Evolutionary conservation across 805 yeast genomes (phyloP), one percentile per base, ranked within the genome.

Genomic region (Danielozyma ontarioensis): DNA sequence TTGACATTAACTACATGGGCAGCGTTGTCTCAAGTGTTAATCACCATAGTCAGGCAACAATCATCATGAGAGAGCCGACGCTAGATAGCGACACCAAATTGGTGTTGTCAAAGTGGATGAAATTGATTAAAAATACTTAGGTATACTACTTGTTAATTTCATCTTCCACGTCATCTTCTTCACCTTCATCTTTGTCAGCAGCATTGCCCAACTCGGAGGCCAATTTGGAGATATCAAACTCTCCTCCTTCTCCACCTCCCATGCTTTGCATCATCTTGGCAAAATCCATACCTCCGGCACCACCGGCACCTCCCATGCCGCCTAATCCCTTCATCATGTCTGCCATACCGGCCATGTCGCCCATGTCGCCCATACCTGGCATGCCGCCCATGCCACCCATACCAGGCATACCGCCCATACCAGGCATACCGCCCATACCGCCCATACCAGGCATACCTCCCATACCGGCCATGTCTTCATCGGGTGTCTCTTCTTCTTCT

Each of bases 401-500:
- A 18, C 57, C 48, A 23, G 54, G 50, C 40, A 33, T 24, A 46
- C 50, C 44, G 12, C 35, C 35, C 36, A 36, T 31, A 7, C 40
- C 45, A 3, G 32, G 44, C 44, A 31, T 50, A 13, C 54, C 57
- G n/a, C 46, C 52, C 29, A 36, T 30, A 26, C 51, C 53, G 17
- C 46, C 49, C 27, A 45, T 42, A n/a, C 34, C 32, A 25, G 44
- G 44, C 44, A 44, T 39, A 44, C 38, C 41, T 37, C 57, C 65
- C 27, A 58, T 68, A 48, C 46, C 51, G 33, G 55, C 47, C 17
- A 56, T 52, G 41, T 60, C 42, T 29, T 55, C 62, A 15, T 53
- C 59, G 14, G 57, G 76, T 16, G 62, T 72, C 27, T 70, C 81
- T 8, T 67, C 70, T 32, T 60, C 68, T 37, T 79, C 89, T 26